Percentiles rank a stretch among this genome's conserved stretches.
phyloP scores from a whole-genome alignment of 331 rosid genomes.

The Malus hybrid region DNA sequence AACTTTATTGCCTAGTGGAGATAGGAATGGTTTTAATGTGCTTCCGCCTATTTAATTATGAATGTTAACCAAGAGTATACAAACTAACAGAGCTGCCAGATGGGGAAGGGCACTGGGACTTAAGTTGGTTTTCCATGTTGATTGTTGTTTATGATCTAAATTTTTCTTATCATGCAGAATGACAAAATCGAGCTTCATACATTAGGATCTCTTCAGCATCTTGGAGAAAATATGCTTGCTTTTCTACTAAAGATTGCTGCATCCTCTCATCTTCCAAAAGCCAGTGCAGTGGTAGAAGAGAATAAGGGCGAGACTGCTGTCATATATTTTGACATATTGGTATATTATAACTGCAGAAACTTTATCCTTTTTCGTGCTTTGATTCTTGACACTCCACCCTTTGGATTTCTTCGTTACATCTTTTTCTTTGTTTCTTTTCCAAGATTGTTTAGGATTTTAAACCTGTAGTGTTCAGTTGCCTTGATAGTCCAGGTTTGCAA shows the following conservation, averaged over 20 bases:
- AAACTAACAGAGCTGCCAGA: not conserved
- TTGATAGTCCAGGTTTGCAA: slow-evolving; percentile 4
- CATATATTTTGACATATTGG: slow-evolving; percentile 85
- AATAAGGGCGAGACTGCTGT: slow-evolving; percentile 38
- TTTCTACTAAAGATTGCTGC: slow-evolving; percentile 73
- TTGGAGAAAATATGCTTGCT: slow-evolving; percentile 97
- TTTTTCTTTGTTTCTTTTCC: not conserved
- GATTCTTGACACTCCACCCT: not conserved
- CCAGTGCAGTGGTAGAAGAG: slow-evolving; percentile 32
- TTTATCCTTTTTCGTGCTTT: slow-evolving; percentile 17
- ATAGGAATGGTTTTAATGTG: slow-evolving; percentile 1
- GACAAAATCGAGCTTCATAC: slow-evolving; percentile 78
- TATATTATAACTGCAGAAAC: slow-evolving; percentile 18
- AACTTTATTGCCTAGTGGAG: not conserved
- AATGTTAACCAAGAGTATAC: not conserved
- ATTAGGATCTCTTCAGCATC: slow-evolving; percentile 93
- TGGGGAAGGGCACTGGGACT: not conserved
- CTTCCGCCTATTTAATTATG: not conserved
- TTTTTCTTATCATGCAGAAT: slow-evolving; percentile 56
- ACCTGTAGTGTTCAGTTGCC: not conserved
- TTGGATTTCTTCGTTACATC: not conserved
- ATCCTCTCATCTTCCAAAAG: slow-evolving; percentile 62
- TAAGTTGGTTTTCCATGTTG: not conserved
- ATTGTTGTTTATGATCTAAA: not conserved
- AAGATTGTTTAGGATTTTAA: not conserved